Evolutionary conservation across 805 yeast genomes (phyloP).

Genomic region (Debaryomyces castellii): DNA sequence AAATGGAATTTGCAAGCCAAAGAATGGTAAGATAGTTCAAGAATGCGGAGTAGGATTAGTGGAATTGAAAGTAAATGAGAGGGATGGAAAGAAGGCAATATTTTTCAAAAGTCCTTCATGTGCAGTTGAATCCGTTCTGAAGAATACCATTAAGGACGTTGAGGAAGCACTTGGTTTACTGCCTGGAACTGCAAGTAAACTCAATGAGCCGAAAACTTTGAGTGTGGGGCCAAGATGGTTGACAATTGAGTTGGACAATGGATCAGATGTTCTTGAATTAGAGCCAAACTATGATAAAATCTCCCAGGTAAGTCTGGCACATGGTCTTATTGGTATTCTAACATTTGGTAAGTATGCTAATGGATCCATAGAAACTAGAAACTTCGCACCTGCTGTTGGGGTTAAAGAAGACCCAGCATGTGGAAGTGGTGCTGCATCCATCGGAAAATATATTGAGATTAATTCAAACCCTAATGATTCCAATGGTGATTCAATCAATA

Average conservation of each 20-base stretch:
- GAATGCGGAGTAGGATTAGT: constrained; percentile 48
- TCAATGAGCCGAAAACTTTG: constrained; percentile 22
- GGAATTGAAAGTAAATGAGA: constrained; percentile 23
- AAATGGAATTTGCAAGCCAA: constrained; percentile 26
- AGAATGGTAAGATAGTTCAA: constrained; percentile 31
- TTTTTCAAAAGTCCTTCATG: constrained; percentile 29
- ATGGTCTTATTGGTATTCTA: constrained; percentile 33
- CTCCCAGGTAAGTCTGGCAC: constrained; percentile 10
- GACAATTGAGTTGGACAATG: constrained; percentile 29
- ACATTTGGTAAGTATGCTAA: constrained; percentile 33
- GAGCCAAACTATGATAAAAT: constrained; percentile 29
- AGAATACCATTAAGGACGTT: constrained; percentile 6
- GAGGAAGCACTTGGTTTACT: constrained; percentile 9
- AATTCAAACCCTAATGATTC: neutral
- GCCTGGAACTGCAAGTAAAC: constrained; percentile 1
- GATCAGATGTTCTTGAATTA: constrained; percentile 28
- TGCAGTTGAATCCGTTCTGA: constrained; percentile 8
- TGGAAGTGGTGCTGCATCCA: constrained; percentile 47
- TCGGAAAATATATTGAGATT: constrained; percentile 21
- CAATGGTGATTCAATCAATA: constrained; percentile 22
- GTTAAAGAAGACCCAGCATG: constrained; percentile 49
- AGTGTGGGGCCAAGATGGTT: constrained; percentile 51
- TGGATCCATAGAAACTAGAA: constrained; percentile 34
- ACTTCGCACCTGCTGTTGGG: constrained; percentile 38
- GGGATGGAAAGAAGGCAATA: constrained; percentile 12